Evolutionary conservation across 2,329 filamentous ascomycete genomes (phyloP).

Genomic region (Colletotrichum tofieldiae): DNA sequence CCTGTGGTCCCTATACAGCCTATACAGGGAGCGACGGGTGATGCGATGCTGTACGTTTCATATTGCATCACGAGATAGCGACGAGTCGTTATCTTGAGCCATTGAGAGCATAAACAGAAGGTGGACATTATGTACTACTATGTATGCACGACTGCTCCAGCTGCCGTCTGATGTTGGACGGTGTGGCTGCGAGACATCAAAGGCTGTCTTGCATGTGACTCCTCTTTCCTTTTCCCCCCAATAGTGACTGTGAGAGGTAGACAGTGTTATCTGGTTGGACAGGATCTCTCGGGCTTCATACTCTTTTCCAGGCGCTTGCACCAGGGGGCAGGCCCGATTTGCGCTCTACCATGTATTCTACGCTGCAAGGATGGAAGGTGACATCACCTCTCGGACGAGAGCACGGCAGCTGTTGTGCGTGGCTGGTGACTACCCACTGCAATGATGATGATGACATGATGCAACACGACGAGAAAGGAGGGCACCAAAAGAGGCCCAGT

Average conservation of each 20-base stretch:
- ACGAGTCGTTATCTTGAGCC: background rate
- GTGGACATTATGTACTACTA: no score
- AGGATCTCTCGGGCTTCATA: background rate
- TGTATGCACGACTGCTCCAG: background rate
- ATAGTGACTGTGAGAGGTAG: background rate
- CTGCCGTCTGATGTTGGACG: slow-evolving; percentile 21
- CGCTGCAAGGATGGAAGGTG: background rate
- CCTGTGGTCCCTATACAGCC: background rate
- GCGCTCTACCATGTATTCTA: background rate
- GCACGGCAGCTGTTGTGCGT: slow-evolving; percentile 13
- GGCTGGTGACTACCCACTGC: background rate
- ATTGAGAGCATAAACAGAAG: background rate
- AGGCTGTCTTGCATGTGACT: slow-evolving; percentile 32
- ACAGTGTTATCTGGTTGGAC: background rate
- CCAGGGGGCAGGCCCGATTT: no score
- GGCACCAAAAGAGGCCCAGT: background rate
- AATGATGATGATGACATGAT: slow-evolving; percentile 30
- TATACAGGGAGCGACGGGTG: background rate
- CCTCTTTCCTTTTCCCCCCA: background rate
- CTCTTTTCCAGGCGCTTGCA: background rate
- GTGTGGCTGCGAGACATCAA: slow-evolving; percentile 11
- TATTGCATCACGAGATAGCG: background rate
- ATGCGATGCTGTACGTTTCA: slow-evolving; percentile 10
- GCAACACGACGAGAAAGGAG: background rate
- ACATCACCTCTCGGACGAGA: slow-evolving; percentile 13